These are phyloP conservation scores for Torulaspora franciscae DNA, from an alignment of 805 yeast genomes.

Conservation along the genomic window DNA sequence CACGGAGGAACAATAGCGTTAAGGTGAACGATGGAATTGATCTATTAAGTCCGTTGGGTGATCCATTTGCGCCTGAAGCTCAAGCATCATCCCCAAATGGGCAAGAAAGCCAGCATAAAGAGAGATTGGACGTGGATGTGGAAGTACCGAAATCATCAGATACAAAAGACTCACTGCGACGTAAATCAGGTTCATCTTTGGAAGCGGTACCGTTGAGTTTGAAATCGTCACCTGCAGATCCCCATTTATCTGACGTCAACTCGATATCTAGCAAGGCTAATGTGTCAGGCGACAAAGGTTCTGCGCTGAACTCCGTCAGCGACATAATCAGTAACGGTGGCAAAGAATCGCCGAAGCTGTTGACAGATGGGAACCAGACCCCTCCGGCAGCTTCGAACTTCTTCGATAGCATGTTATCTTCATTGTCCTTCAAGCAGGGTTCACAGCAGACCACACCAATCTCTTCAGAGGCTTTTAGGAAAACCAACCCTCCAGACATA, in stretches of 20 bases:
- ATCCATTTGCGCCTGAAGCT: slow-evolving; percentile 1
- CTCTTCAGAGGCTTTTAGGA: slow-evolving; percentile 1
- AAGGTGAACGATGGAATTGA: neutral
- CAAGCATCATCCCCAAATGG: neutral
- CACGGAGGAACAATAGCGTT: slow-evolving; percentile 4
- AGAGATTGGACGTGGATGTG: neutral
- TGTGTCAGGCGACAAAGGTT: slow-evolving; percentile 8
- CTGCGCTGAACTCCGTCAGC: slow-evolving; percentile 22
- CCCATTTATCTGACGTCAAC: slow-evolving; percentile 26
- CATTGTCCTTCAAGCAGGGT: slow-evolving; percentile 18
- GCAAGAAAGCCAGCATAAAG: neutral
- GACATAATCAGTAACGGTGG: slow-evolving; percentile 14
- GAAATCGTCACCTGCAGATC: slow-evolving; percentile 31
- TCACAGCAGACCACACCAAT: slow-evolving; percentile 5
- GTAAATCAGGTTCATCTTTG: slow-evolving; percentile 14
- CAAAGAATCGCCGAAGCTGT: slow-evolving; percentile 6
- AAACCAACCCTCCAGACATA: slow-evolving; percentile 24
- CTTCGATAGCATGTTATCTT: slow-evolving; percentile 24
- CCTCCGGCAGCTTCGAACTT: slow-evolving; percentile 14
- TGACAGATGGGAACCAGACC: slow-evolving; percentile 2
- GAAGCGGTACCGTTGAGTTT: slow-evolving; percentile 16
- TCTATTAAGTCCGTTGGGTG: neutral
- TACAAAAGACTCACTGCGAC: slow-evolving; percentile 3
- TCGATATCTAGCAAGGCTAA: slow-evolving; percentile 21
- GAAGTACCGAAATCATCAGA: slow-evolving; percentile 1